These are phyloP conservation scores for Plasmodium reichenowi DNA, from an alignment of 169 alveolate species.

Conservation along the genomic window DNA sequence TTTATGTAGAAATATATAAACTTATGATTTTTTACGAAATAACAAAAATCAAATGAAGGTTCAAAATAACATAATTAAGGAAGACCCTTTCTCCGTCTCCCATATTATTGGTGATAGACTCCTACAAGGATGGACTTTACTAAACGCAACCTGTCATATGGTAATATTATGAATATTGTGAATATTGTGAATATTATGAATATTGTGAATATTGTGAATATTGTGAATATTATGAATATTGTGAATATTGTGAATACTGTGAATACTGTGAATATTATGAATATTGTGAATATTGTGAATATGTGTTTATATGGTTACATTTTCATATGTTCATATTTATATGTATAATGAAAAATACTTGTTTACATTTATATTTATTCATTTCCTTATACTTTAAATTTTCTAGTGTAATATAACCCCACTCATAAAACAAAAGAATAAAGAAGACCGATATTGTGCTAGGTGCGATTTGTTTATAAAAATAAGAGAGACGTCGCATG, in stretches of 20 bases:
- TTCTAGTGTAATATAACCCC: constrained; percentile 58
- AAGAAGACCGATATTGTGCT: constrained; percentile 56
- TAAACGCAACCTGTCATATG: constrained; percentile 40
- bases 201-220: no score
- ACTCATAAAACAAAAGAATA: constrained; percentile 46
- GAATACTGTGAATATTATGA: no score
- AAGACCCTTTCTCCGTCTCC: constrained; percentile 30
- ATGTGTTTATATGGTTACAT: no score
- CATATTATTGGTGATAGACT: constrained; percentile 51
- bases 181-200: no score
- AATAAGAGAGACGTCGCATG: not conserved
- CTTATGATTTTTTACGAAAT: not conserved
- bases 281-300: no score
- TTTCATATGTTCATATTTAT: not conserved
- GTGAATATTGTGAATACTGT: no score
- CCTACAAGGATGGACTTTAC: constrained; percentile 66
- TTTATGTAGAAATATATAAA: not conserved
- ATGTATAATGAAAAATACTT: not conserved
- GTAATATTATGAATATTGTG: constrained; percentile 39
- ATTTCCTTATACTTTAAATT: not conserved
- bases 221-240: no score
- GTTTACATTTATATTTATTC: not conserved
- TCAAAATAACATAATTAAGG: constrained; percentile 6
- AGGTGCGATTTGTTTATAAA: constrained; percentile 33
- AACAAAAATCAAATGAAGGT: constrained; percentile 19